Evolutionary conservation across 164 flowering plant genomes (phyloP).

Genomic region (Chimonanthus praecox): DNA sequence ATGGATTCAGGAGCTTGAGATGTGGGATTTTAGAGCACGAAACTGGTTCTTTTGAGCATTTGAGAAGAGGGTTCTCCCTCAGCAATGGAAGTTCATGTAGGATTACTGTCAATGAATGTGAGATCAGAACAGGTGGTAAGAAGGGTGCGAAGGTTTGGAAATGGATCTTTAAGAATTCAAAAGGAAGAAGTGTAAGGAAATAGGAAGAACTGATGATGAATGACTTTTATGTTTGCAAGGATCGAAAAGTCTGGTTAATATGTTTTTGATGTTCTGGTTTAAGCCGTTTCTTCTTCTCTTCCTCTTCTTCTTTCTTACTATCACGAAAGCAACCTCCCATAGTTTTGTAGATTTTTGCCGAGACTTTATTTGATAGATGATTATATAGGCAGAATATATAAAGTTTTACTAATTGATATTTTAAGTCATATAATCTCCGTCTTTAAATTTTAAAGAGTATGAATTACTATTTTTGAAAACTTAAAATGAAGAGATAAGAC

Average conservation of each 20-base stretch:
- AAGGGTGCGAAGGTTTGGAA: constrained; percentile 51
- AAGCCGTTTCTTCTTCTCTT: not conserved
- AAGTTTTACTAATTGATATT: no score
- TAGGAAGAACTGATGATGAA: not conserved
- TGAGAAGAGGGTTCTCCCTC: constrained; percentile 9
- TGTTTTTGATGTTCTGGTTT: not conserved
- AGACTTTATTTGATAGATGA: not conserved
- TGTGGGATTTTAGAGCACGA: constrained; percentile 15
- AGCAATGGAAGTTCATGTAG: constrained; percentile 44
- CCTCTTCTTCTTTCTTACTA: no score
- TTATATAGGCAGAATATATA: no score
- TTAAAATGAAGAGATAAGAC: no score
- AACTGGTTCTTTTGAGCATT: constrained; percentile 4
- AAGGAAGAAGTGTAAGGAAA: constrained; percentile 15
- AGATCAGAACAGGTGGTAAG: constrained; percentile 28
- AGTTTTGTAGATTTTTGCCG: no score
- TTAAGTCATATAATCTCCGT: no score
- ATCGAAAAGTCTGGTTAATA: not conserved
- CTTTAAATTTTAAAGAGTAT: no score
- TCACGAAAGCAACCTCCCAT: not conserved
- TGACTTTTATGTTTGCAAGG: not conserved
- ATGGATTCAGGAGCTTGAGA: not conserved
- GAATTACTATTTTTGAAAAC: no score
- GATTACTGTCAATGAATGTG: constrained; percentile 35
- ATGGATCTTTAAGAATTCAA: constrained; percentile 47